Conservation (phyloP, 176 grass and related monocot species). For the Cenchrus fungigraminus region DNA sequence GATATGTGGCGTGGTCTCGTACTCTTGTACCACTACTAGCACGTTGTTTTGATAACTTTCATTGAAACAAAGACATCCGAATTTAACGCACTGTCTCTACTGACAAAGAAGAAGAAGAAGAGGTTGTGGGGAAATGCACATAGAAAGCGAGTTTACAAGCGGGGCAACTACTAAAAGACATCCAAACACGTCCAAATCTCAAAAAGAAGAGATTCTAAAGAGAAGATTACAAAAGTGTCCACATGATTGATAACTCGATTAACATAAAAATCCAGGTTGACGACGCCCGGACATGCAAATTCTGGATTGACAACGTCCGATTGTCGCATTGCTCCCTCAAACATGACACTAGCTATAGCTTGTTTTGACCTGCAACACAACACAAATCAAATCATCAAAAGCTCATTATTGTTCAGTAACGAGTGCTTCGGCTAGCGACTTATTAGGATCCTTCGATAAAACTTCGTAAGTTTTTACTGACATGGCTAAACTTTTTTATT, state of each 20-base stretch:
- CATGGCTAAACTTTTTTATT: background rate
- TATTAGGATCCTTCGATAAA: background rate
- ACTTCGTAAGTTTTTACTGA: background rate
- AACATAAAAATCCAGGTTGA: background rate
- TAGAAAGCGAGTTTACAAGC: background rate
- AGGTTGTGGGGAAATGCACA: background rate
- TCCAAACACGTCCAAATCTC: slow-evolving; percentile 12
- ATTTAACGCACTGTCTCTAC: background rate
- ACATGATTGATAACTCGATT: background rate
- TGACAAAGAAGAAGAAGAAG: background rate
- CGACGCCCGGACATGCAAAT: background rate
- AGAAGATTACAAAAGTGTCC: background rate
- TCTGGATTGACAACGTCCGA: background rate
- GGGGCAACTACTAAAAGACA: background rate
- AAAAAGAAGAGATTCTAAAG: background rate
- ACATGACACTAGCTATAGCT: background rate
- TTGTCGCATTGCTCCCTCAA: background rate
- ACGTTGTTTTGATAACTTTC: background rate
- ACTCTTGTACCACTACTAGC: background rate
- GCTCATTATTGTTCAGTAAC: no score
- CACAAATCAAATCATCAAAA: background rate
- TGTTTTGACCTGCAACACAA: no score
- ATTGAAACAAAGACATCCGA: background rate
- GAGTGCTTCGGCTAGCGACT: background rate
- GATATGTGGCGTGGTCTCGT: background rate